A percentile compares a stretch with the other conserved stretches of the same genome.
These are phyloP conservation scores for Puccinia hordei DNA, from an alignment of 1,284 basidiomycete genomes.

Conservation along the genomic window DNA sequence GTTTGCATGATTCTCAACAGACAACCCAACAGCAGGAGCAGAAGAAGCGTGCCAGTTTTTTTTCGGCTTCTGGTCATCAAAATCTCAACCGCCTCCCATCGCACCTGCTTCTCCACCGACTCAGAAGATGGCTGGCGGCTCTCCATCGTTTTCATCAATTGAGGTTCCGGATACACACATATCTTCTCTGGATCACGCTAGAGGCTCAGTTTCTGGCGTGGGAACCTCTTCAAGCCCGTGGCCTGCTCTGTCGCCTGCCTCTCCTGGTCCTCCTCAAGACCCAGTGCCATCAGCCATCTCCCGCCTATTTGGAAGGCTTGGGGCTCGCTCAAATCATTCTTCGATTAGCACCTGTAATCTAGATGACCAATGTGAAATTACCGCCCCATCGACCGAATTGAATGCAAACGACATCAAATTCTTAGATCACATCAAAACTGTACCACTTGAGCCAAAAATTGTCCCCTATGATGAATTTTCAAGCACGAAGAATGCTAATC, in stretches of 20 bases:
- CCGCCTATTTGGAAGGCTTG: slow-evolving; percentile 45
- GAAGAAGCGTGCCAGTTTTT: slow-evolving; percentile 27
- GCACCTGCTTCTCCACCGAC: slow-evolving; percentile 22
- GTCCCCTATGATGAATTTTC: slow-evolving; percentile 35
- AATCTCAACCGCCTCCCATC: background rate
- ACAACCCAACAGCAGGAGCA: slow-evolving; percentile 15
- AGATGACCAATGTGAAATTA: slow-evolving; percentile 1
- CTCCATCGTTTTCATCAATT: background rate
- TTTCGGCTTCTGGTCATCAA: slow-evolving; percentile 36
- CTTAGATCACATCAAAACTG: slow-evolving; percentile 34
- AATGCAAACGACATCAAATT: slow-evolving; percentile 29
- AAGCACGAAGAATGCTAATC: background rate
- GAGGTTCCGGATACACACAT: background rate
- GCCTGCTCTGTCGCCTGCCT: slow-evolving; percentile 24
- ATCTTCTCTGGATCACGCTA: background rate
- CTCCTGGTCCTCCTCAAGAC: slow-evolving; percentile 14
- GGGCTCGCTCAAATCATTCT: slow-evolving; percentile 20
- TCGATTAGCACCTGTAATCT: slow-evolving; percentile 5
- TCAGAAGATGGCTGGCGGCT: background rate
- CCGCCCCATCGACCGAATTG: slow-evolving; percentile 41
- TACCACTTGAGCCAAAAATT: slow-evolving; percentile 20
- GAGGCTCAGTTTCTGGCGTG: background rate
- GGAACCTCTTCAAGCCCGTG: background rate
- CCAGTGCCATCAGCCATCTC: slow-evolving; percentile 33
- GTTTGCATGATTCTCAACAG: slow-evolving; percentile 5